Conservation (phyloP, 176 grass and related monocot species). For the Carex cristatella region DNA sequence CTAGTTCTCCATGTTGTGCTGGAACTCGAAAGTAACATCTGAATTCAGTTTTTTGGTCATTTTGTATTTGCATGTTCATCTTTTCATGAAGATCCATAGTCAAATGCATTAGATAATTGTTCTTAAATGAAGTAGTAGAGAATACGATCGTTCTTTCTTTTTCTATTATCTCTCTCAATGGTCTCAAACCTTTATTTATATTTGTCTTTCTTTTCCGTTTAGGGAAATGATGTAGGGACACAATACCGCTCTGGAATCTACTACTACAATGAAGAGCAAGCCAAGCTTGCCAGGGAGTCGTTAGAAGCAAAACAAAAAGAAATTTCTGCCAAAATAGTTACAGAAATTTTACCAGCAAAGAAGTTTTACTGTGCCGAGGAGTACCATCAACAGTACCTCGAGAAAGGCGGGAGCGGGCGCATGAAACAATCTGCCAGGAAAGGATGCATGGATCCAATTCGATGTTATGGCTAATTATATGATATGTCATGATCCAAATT, state of each 20-base stretch:
- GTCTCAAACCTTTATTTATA: too few species aligned
- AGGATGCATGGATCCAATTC: slow-evolving; percentile 73
- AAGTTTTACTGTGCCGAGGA: slow-evolving; percentile 72
- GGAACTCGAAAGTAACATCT: too few species aligned
- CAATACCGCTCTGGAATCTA: slow-evolving; percentile 97
- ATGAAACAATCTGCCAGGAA: slow-evolving; percentile 56
- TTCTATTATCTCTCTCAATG: not conserved
- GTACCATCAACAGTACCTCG: slow-evolving; percentile 83
- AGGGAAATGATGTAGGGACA: slow-evolving; percentile 85
- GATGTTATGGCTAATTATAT: slow-evolving; percentile 78
- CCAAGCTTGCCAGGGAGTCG: slow-evolving; percentile 41
- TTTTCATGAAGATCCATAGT: not conserved
- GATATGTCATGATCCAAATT: not conserved
- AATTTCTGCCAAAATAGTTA: slow-evolving; percentile 54
- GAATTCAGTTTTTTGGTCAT: too few species aligned
- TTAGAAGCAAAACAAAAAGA: slow-evolving; percentile 54
- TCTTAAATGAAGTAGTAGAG: too few species aligned
- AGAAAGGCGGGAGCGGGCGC: slow-evolving; percentile 48
- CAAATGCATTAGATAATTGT: not conserved
- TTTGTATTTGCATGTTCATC: not conserved
- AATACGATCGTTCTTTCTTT: too few species aligned
- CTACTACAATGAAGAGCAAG: slow-evolving; percentile 81
- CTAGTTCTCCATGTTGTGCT: too few species aligned
- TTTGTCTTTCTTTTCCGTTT: not conserved
- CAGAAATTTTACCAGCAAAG: slow-evolving; percentile 69